Conservation (phyloP, 805 yeast species). For the Yamadazyma insecticola region DNA sequence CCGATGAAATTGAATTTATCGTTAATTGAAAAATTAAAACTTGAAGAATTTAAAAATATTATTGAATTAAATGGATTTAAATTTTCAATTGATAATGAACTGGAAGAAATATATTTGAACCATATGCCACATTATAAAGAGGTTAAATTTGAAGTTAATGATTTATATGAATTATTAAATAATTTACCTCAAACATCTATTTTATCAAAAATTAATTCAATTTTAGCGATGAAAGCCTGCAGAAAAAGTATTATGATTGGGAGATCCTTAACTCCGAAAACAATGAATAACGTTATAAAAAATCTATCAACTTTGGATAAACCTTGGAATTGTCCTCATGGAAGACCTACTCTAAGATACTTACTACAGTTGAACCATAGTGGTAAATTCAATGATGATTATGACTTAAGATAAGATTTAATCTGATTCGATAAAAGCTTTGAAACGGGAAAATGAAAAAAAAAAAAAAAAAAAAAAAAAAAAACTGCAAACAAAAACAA, state of each 20-base stretch:
- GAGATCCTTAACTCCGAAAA: conserved; percentile 47
- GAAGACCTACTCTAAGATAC: conserved; percentile 95
- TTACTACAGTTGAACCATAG: no score
- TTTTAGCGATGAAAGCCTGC: conserved; percentile 96
- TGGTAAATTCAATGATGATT: no score
- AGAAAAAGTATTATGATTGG: conserved; percentile 95
- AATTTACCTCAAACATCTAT: conserved; percentile 12
- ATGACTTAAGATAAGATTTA: no score
- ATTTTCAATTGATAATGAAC: conserved; percentile 45
- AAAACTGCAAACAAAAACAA: no score
- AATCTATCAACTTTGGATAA: conserved; percentile 70
- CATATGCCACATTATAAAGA: conserved; percentile 74
- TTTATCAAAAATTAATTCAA: conserved; percentile 65
- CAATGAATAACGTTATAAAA: conserved; percentile 66
- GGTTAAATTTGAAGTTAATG: conserved; percentile 59
- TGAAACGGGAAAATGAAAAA: no score
- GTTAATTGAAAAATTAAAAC: conserved; percentile 71
- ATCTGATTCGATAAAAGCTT: no score
- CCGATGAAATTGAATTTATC: conserved; percentile 63
- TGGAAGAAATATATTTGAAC: conserved; percentile 52
- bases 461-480: no score
- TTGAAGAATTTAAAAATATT: conserved; percentile 52
- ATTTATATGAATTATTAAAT: conserved; percentile 75
- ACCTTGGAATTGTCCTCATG: conserved; percentile 98
- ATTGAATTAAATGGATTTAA: conserved; percentile 78